Evolutionary conservation across 2,329 filamentous ascomycete species (phyloP), one percentile per base, ranked within the genome.

Genomic region (Fusarium xylarioides): DNA sequence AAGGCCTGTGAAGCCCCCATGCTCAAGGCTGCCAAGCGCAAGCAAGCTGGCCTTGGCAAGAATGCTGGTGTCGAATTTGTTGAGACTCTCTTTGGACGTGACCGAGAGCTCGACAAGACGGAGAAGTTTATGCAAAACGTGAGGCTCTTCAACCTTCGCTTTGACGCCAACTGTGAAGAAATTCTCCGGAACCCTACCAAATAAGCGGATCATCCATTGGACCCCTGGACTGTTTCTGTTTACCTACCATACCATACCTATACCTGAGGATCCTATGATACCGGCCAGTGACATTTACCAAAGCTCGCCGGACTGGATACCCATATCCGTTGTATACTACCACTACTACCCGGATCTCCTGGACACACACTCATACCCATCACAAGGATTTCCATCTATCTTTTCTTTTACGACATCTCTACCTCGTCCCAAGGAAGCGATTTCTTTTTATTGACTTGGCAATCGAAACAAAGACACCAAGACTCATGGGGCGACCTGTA

Each of bases 61-160:
- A 95, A 94, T 81, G 94, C 94, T 60, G 96, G 96, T 57, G 92
- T 93, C 76, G 95, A 98, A 85, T 98, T 99, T 79, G 95, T 99
- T 79, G 92, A 98, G 81, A 95, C 94, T 58, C 93, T 99, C 77
- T 98, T 98, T 78, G 95, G 95, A 74, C 91, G 93, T 71, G 95
- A 98, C 80, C 90, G 95, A 71, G 93, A 98, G 84, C 87, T 98
- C 62, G 91, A 95, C 81, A 91, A 91, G 83, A 98, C 95, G 5
- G 94, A 98, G 86, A 93, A 93, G 83, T 90, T 98, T 83, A 98
- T 98, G 94, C 91, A 93, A 74, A 91, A 91, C 73, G 91, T 97
- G 79, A 90, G 93, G 55, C 87, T 95, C 40, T 99, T 95, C 94
- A 95, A 93, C 82, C 90, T 97, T 84, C 92, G 95, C 52, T 99